Base-by-base conservation (phyloP, 371 early-diverging fungal species). In the Lichtheimia corymbifera region DNA sequence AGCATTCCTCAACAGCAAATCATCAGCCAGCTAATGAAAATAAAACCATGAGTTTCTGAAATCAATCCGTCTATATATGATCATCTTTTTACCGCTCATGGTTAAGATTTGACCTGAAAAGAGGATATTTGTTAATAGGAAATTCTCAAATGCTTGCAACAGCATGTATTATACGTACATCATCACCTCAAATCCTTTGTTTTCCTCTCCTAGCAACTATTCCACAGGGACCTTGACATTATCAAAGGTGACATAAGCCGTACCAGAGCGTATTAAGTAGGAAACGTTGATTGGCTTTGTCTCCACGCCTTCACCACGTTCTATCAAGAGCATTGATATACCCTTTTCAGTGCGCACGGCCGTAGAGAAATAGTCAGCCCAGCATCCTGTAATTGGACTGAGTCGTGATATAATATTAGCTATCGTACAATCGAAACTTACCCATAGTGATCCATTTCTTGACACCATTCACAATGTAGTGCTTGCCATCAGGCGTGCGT, bases 371-470 rank as follows among this genome's bases (percentile, higher is more conserved):
- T 84, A 90, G 67, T 88, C 87, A n/a, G 68, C 72, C 30, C 51
- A 67, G 41, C 49, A 45, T 20, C 71, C 61, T 55, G n/a, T 7
- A 13, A 44, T 2, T 15, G 7, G 40, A 54, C 2, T 14, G 6
- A 18, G 14, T 6, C 45, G 6, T n/a, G 45, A 45, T 4, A 45
- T 45, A 45, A 6, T n/a, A n/a, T n/a, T n/a, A 45, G 4, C 45
- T 15, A 24, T 66, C 17, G n/a, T 20, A 27, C 27, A 27, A 2
- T 5, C 27, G 27, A 27, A 27, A 15, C 2, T 13, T 54, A 62
- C 95, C 95, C 68, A 90, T 92, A 58, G 87, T 88, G 64, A 77
- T 78, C 82, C 89, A 88, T 79, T 91, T 92, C 77, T 93, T 93
- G 64, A 88, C 89, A 40, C 92, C 91, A 61, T 91, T 91, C 47